These are phyloP conservation scores for Phyllosticta citriasiana DNA, from an alignment of 2,329 filamentous ascomycete species.

Conservation along the genomic window DNA sequence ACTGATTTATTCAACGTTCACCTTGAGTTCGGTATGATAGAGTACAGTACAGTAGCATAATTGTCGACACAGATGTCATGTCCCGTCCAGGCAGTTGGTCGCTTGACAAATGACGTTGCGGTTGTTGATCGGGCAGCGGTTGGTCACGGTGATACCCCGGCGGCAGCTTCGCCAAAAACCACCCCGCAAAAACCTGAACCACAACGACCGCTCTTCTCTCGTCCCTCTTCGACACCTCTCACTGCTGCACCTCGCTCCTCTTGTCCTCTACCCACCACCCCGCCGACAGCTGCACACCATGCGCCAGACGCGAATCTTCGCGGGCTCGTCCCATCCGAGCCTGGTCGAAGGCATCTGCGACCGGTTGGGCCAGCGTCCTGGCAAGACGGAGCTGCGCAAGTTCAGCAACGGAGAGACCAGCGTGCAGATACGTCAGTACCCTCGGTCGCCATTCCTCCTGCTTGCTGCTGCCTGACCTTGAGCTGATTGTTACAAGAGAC, in stretches of 20 bases:
- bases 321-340: constrained; percentile 53
- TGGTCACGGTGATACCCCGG: neutral
- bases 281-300: constrained; percentile 27
- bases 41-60: neutral
- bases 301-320: constrained; percentile 59
- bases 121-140: neutral
- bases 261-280: neutral
- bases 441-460: constrained; percentile 2
- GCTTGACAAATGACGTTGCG: neutral
- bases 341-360: constrained; percentile 58
- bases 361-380: constrained; percentile 50
- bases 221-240: neutral
- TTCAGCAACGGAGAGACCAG: constrained; percentile 63
- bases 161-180: constrained; percentile 2
- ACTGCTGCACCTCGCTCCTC: neutral
- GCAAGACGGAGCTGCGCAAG: constrained; percentile 52
- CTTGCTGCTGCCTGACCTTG: constrained; percentile 2
- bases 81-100: too few species aligned
- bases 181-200: neutral
- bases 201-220: neutral
- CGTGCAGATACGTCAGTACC: constrained; percentile 50
- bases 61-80: too few species aligned
- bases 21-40: neutral
- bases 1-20: neutral
- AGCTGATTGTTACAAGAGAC: constrained; percentile 29